Evolutionary conservation across 495 filamentous ascomycete species (phyloP), one percentile per base, ranked within the genome.

Genomic region (Tuber calosporum): DNA sequence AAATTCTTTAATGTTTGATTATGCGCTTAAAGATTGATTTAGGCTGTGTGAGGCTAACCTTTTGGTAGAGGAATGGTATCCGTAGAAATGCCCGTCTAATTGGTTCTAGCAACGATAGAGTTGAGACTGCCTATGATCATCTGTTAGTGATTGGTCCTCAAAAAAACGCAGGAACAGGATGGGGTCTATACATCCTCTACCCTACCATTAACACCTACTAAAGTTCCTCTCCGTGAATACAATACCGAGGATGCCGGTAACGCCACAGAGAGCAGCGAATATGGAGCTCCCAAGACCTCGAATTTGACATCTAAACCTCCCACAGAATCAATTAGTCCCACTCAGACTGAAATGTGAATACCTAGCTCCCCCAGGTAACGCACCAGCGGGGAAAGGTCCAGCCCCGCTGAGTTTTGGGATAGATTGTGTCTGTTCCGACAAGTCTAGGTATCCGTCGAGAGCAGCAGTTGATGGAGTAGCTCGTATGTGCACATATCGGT

Each of bases 51-150:
- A 53, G 36, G 53, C 42, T 68, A 71, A 89, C 86, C 83, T 87
- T 88, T 84, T 97, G 95, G 83, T 98, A 99, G 75, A 98, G 86
- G 83, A 99, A 99, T 8, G 95, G 95, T 45, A 97, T 88, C 69
- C 93, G 91, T 36, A 94, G 87, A 73, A 87, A 77, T 37, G 91
- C 89, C 81, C 95, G 88, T 53, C 87, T 85, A 79, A 97, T 87
- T 19, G 95, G 95, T 67, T 90, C 89, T 58, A 98, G 89, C 69
- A 97, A 84, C 71, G 93, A 96, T 74, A 99, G 86, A 4, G 92
- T 93, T 19, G 94, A 97, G 84, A 93, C 87, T 73, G 89, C 87
- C 89, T 92, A 72, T 22, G 8, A 62, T 72, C 15, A 39, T 75
- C 72, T 48, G 45, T 75, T 75, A 73, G 74, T 70, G 34, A 37